Conservation (phyloP, 495 filamentous ascomycete genomes). For the Pyrenopolyporus hunteri region DNA sequence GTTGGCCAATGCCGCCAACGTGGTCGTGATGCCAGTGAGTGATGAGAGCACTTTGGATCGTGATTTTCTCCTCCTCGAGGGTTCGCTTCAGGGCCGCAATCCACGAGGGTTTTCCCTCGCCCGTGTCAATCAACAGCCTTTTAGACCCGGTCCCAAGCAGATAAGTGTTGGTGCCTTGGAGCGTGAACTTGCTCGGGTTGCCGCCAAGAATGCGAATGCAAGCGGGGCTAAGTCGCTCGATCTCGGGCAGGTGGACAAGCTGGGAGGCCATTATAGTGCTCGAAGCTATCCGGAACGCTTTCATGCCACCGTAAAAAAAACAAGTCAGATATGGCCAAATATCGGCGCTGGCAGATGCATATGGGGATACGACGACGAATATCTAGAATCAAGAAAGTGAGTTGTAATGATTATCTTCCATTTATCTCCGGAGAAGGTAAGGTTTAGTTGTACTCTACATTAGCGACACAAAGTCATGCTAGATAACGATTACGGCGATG, state of each 20-base stretch:
- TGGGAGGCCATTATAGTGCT: slow-evolving; percentile 43
- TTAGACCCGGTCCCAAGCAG: slow-evolving; percentile 72
- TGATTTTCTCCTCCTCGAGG: slow-evolving; percentile 68
- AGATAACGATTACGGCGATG: slow-evolving; percentile 16
- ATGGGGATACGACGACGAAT: neutral
- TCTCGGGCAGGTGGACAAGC: slow-evolving; percentile 62
- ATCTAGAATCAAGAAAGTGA: neutral
- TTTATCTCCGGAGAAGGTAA: too few relatives aligned
- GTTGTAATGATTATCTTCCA: too few relatives aligned
- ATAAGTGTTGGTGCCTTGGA: slow-evolving; percentile 83
- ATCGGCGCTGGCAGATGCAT: neutral
- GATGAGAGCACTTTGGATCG: slow-evolving; percentile 68
- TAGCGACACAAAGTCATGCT: neutral
- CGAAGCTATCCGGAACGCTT: slow-evolving; percentile 30
- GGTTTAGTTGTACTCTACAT: neutral
- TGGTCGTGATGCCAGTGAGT: slow-evolving; percentile 96
- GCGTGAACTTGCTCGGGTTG: slow-evolving; percentile 75
- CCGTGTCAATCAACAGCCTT: slow-evolving; percentile 81
- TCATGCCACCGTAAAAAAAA: slow-evolving; percentile 11
- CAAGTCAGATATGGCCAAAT: neutral
- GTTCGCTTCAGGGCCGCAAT: slow-evolving; percentile 62
- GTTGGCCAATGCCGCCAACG: slow-evolving; percentile 71
- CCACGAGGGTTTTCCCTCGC: slow-evolving; percentile 71
- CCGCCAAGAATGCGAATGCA: slow-evolving; percentile 79
- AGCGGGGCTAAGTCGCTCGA: slow-evolving; percentile 67